Evolutionary conservation across 139 green algal genomes (phyloP).

Genomic region (Volvox reticuliferus): DNA sequence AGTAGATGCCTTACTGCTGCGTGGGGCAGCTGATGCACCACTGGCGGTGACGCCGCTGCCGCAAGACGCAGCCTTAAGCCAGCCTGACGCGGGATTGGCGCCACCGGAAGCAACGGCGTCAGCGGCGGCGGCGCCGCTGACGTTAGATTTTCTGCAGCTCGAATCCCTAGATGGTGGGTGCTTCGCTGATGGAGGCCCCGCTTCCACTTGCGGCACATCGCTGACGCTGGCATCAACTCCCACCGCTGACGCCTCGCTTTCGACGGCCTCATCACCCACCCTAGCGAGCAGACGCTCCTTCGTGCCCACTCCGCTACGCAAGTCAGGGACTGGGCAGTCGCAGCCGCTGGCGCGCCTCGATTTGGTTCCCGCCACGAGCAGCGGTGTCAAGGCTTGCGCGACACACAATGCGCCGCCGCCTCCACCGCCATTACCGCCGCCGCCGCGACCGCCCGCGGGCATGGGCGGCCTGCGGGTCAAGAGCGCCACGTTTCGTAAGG

Average conservation of each 20-base stretch:
- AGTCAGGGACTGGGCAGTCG: not conserved
- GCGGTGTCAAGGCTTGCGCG: not conserved
- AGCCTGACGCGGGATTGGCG: not conserved
- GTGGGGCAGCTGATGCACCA: no score
- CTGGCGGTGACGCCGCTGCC: no score
- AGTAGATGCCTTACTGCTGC: no score
- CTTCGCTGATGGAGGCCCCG: not conserved
- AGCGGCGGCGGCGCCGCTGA: not conserved
- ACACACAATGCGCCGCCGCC: not conserved
- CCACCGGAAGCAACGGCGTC: not conserved
- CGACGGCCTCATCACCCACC: constrained; percentile 14
- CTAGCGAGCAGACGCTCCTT: not conserved
- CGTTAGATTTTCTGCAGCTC: not conserved
- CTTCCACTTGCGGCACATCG: not conserved
- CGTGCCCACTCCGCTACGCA: not conserved
- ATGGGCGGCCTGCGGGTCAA: constrained; percentile 41
- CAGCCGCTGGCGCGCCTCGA: not conserved
- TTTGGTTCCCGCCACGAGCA: not conserved
- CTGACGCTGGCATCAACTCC: not conserved
- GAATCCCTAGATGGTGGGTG: not conserved
- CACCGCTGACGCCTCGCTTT: not conserved
- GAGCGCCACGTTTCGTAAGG: constrained; percentile 34
- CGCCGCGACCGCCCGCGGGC: constrained; percentile 21
- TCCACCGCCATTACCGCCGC: constrained; percentile 4
- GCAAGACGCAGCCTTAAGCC: not conserved